Evolutionary conservation across 306 rosid genomes (phyloP).

Genomic region (Quercus parvula): DNA sequence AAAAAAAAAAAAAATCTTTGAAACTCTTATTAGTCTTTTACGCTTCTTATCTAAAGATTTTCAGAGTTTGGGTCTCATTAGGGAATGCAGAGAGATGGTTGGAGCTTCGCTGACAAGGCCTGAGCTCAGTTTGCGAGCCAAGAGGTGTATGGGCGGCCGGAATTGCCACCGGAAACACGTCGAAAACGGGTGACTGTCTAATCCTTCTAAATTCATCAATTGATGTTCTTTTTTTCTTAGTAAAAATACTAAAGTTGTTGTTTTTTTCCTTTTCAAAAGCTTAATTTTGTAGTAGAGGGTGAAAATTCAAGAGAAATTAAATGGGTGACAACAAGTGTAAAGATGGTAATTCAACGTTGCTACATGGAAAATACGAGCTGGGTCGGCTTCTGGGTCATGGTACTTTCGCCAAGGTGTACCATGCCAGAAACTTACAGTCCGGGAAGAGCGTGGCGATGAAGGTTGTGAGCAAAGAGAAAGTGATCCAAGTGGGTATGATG

Average conservation of each 20-base stretch:
- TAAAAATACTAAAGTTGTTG: too few relatives aligned
- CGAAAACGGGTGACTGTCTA: constrained; percentile 73
- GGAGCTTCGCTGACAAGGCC: constrained; percentile 29
- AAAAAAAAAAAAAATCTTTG: too few relatives aligned
- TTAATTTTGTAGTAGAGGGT: neutral
- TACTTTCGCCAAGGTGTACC: constrained; percentile 88
- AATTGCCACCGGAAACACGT: constrained; percentile 97
- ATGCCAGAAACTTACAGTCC: constrained; percentile 48
- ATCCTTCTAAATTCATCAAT: neutral
- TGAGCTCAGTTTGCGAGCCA: constrained; percentile 36
- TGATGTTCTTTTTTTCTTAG: neutral
- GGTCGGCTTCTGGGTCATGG: constrained; percentile 91
- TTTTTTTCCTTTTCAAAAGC: too few relatives aligned
- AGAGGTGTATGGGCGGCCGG: constrained; percentile 58
- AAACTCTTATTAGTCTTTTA: too few relatives aligned
- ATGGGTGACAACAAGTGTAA: constrained; percentile 35
- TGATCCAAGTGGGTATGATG: constrained; percentile 83
- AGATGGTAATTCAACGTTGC: constrained; percentile 32
- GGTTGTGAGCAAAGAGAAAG: constrained; percentile 91
- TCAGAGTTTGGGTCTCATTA: neutral
- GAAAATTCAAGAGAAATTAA: neutral
- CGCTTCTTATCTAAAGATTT: too few relatives aligned
- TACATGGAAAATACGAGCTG: constrained; percentile 90
- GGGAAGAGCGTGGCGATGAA: constrained; percentile 83
- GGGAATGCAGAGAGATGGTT: constrained; percentile 95